Conservation (phyloP, 345 rosid species). For the Salix koriyanagi region DNA sequence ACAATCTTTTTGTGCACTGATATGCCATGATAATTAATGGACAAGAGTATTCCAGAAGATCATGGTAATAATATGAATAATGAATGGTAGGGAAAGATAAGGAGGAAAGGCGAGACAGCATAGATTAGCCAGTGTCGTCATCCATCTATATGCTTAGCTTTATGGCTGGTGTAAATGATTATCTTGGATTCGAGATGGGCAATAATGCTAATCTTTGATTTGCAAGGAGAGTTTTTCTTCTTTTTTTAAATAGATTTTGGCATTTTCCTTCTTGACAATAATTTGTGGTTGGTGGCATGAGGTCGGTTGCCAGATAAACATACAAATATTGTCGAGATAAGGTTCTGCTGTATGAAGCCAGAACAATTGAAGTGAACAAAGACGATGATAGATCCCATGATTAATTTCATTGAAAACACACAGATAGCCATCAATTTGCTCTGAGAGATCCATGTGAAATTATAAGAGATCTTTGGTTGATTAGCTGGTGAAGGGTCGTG, state of each 20-base stretch:
- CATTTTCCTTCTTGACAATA: conserved; percentile 4
- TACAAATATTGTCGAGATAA: conserved; percentile 8
- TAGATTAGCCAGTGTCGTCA: not conserved
- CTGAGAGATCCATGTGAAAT: not conserved
- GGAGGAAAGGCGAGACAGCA: not conserved
- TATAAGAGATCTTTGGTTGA: not conserved
- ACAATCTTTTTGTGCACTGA: not conserved
- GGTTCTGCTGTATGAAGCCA: not conserved
- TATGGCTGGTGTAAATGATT: not conserved
- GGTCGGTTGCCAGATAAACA: not conserved
- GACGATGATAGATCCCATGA: not conserved
- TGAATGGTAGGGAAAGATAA: not conserved
- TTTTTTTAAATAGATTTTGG: not conserved
- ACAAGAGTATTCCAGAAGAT: not conserved
- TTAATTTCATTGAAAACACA: not conserved
- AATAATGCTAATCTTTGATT: conserved; percentile 1
- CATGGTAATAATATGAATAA: not conserved
- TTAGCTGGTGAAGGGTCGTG: not conserved
- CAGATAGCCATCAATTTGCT: not conserved
- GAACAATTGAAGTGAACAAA: not conserved
- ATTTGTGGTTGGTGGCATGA: not conserved
- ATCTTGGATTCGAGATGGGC: conserved; percentile 1
- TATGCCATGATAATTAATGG: not conserved
- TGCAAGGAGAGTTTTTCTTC: too few relatives aligned
- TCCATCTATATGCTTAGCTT: not conserved